A percentile compares a stretch with the other conserved stretches of the same genome.
These are phyloP conservation scores for Hyphopichia burtonii DNA, from an alignment of 1,139 yeast genomes.

Conservation along the genomic window DNA sequence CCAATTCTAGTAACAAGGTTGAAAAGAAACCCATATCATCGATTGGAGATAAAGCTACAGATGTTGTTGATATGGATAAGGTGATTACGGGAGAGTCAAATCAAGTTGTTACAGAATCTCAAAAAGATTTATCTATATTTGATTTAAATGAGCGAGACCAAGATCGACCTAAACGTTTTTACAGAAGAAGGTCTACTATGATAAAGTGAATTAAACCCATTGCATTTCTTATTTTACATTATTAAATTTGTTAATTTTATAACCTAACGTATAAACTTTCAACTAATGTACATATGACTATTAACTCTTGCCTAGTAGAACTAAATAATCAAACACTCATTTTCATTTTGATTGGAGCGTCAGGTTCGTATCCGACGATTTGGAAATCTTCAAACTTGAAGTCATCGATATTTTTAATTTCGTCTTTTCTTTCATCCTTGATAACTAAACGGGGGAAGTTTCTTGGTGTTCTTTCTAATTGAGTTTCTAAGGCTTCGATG, in stretches of 20 bases:
- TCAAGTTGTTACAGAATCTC: conserved; percentile 4
- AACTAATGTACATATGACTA: conserved; percentile 3
- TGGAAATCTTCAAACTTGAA: conserved; percentile 86
- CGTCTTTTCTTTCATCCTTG: conserved; percentile 47
- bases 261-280: background rate
- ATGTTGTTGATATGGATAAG: no score
- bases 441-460: conserved; percentile 76
- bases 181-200: conserved; percentile 12
- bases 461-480: conserved; percentile 71
- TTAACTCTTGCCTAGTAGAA: no score
- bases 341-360: conserved; percentile 84
- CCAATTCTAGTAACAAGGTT: conserved; percentile 9
- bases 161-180: conserved; percentile 1
- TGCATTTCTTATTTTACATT: background rate
- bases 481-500: conserved; percentile 83
- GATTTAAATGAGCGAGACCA: conserved; percentile 23
- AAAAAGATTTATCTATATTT: conserved; percentile 22
- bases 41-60: no score
- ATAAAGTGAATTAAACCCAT: background rate
- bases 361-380: conserved; percentile 75
- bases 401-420: conserved; percentile 74
- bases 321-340: conserved; percentile 52
- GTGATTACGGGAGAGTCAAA: no score
- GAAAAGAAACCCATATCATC: background rate
- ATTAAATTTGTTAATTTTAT: no score